A percentile compares a stretch with the other conserved stretches of the same genome.
Conservation (phyloP, 2,329 filamentous ascomycete genomes). For the Thelonectria blattea region DNA sequence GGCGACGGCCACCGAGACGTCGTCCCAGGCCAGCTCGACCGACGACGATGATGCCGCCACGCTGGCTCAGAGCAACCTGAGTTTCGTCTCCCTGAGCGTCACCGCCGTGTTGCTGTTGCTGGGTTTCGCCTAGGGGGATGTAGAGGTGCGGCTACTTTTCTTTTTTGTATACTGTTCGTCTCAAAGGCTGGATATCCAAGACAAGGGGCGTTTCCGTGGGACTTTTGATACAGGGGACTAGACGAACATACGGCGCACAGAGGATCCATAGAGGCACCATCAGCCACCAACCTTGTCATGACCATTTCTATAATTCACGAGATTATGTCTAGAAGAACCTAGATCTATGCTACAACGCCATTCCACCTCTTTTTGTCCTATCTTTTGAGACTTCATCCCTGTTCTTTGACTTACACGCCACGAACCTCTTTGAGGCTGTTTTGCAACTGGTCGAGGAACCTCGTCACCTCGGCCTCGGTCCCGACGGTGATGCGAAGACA, state of each 20-base stretch:
- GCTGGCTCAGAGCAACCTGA: constrained; percentile 22
- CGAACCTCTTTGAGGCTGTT: constrained; percentile 54
- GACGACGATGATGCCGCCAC: constrained; percentile 30
- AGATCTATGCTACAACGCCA: constrained; percentile 33
- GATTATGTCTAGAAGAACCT: constrained; percentile 33
- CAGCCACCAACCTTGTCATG: constrained; percentile 18
- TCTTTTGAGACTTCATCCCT: constrained; percentile 1
- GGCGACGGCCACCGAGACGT: constrained; percentile 9
- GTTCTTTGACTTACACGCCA: constrained; percentile 23
- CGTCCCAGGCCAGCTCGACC: constrained; percentile 27
- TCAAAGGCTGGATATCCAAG: constrained; percentile 27
- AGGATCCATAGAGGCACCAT: constrained; percentile 25
- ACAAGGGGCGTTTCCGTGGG: constrained; percentile 22
- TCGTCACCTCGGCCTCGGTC: constrained; percentile 83
- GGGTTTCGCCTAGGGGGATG: constrained; percentile 23
- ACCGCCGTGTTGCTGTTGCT: constrained; percentile 29
- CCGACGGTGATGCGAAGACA: constrained; percentile 93
- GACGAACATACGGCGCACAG: constrained; percentile 10
- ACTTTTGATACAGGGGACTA: constrained; percentile 9
- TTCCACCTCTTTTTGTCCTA: constrained; percentile 18
- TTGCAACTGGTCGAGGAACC: constrained; percentile 74
- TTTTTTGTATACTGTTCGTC: constrained; percentile 21
- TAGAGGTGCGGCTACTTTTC: constrained; percentile 6
- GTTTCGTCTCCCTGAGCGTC: constrained; percentile 32
- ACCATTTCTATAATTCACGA: constrained; percentile 35